These are phyloP conservation scores for Durotheca rogersii DNA, from an alignment of 495 filamentous ascomycete genomes.

Conservation along the genomic window DNA sequence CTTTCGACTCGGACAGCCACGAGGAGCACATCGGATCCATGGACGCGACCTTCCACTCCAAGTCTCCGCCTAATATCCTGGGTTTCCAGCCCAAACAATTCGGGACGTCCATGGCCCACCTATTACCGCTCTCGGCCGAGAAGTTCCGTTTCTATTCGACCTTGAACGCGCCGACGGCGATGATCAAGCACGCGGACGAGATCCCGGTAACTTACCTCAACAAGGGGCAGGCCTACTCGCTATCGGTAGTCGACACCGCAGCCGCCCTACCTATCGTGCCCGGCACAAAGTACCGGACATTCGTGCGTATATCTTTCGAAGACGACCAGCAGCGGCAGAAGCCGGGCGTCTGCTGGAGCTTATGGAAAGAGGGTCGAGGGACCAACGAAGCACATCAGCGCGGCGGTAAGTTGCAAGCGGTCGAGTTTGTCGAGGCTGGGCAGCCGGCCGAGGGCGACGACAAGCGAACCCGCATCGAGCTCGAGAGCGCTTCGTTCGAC, in stretches of 20 bases:
- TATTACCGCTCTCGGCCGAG: conserved; percentile 45
- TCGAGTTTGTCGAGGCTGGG: conserved; percentile 84
- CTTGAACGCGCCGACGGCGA: conserved; percentile 92
- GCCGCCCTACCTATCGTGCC: conserved; percentile 41
- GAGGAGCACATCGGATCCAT: conserved; percentile 51
- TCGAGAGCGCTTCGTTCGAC: conserved; percentile 84
- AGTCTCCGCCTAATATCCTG: conserved; percentile 47
- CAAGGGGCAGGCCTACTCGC: conserved; percentile 88
- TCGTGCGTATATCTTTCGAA: conserved; percentile 88
- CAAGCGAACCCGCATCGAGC: conserved; percentile 69
- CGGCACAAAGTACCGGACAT: conserved; percentile 74
- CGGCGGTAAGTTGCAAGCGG: conserved; percentile 82
- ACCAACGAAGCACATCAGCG: conserved; percentile 86
- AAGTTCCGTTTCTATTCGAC: conserved; percentile 92
- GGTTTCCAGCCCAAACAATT: conserved; percentile 42
- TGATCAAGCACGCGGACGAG: conserved; percentile 83
- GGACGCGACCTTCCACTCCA: conserved; percentile 51
- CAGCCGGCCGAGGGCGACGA: conserved; percentile 69
- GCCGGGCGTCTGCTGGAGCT: conserved; percentile 83
- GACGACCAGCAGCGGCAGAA: conserved; percentile 84
- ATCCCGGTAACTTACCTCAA: conserved; percentile 96
- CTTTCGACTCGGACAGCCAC: conserved; percentile 51
- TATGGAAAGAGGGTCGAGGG: conserved; percentile 94
- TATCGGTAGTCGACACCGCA: conserved; percentile 74
- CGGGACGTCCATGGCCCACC: conserved; percentile 43